Evolutionary conservation across 306 rosid genomes (phyloP).

Genomic region (Macrotyloma uniflorum): DNA sequence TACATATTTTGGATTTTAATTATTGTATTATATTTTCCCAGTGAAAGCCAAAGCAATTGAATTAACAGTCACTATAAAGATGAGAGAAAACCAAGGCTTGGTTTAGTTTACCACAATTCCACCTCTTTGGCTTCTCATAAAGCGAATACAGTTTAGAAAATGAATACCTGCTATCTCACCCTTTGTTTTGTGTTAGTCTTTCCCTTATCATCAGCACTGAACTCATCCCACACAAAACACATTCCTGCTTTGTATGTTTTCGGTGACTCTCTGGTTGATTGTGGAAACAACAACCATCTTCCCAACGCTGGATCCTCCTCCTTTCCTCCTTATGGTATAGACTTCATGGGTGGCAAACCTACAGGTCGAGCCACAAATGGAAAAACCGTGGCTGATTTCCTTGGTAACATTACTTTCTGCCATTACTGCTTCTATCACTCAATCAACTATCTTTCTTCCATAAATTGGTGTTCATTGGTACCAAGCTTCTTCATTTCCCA

Average conservation of each 20-base stretch:
- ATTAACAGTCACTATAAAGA: no score
- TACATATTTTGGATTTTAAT: no score
- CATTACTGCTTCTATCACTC: no score
- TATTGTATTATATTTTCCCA: no score
- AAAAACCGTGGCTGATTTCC: conserved; percentile 47
- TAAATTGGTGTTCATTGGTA: neutral
- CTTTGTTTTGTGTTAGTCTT: conserved; percentile 12
- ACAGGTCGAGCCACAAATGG: conserved; percentile 50
- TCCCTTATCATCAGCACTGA: neutral
- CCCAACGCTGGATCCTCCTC: neutral
- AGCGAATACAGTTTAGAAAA: neutral
- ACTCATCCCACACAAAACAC: neutral
- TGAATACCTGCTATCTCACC: conserved; percentile 5
- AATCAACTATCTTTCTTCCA: neutral
- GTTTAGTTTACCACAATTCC: no score
- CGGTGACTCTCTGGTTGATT: conserved; percentile 49
- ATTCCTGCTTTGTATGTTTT: conserved; percentile 50
- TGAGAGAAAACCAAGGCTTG: no score
- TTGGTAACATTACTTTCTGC: conserved; percentile 36
- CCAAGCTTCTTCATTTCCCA: neutral
- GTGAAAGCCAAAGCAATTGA: no score
- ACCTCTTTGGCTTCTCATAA: no score
- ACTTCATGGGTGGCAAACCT: conserved; percentile 37
- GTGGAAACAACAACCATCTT: conserved; percentile 46
- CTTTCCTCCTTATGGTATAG: conserved; percentile 47